phyloP scores from a whole-genome alignment of 257 asterid genomes.

The Fraxinus pennsylvanica region DNA sequence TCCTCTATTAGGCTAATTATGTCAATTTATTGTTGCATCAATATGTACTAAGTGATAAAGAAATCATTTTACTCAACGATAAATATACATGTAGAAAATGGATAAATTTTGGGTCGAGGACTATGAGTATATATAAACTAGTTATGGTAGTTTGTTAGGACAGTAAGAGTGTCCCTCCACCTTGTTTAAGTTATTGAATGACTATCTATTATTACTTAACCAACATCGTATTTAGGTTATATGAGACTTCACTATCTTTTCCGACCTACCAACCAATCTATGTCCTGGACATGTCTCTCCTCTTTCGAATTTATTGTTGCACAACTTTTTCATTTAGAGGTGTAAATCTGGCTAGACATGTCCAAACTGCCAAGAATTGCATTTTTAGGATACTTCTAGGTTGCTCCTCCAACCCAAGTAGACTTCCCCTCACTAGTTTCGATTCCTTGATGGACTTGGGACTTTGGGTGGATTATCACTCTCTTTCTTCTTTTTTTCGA shows the following conservation, averaged over 20 bases:
- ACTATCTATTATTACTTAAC: too few relatives aligned
- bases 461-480: too few relatives aligned
- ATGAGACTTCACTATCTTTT: neutral
- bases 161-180: too few relatives aligned
- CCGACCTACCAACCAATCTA: neutral
- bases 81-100: too few relatives aligned
- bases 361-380: neutral
- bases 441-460: too few relatives aligned
- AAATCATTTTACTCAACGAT: neutral
- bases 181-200: too few relatives aligned
- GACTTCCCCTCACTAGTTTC: neutral
- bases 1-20: neutral
- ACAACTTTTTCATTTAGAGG: neutral
- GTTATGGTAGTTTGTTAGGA: too few relatives aligned
- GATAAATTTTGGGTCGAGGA: too few relatives aligned
- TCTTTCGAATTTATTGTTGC: neutral
- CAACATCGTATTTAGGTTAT: too few relatives aligned
- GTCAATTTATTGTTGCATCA: neutral
- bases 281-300: neutral
- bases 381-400: neutral
- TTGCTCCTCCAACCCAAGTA: neutral
- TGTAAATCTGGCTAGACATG: neutral
- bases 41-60: neutral
- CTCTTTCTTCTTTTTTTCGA: too few relatives aligned
- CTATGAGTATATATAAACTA: too few relatives aligned